Evolutionary conservation across 768 basidiomycete species (phyloP), one percentile per base, ranked within the genome.

Genomic region (Leccinum sublutescens): DNA sequence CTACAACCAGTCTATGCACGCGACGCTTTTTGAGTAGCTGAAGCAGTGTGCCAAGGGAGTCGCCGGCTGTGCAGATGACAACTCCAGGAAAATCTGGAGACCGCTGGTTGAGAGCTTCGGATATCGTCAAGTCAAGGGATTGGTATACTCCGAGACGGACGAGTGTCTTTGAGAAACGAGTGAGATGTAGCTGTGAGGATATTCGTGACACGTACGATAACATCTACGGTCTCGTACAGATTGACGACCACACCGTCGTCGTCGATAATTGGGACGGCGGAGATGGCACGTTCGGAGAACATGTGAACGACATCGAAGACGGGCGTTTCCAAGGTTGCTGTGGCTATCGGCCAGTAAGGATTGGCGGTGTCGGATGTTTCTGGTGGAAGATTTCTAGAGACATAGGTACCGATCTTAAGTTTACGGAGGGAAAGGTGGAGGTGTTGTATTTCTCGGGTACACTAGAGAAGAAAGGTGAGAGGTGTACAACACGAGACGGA

Each of bases 281-380:
- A 95, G 65, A 99, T 97, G 27, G 95, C 89, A 47, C 89, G 84
- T 73, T 95, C 91, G 0, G 93, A 96, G 73, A 98, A 98, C 89
- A 96, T 94, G 70, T 99, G 97, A 2, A 98, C 97, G 60, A 98
- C 94, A 68, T 98, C 95, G 67, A 97, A 98, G 2, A 99, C 97
- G 29, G 91, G 89, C 0, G 96, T 97, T 57, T 86, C 78, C 68
- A 96, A 79, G 33, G 87, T 95, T 11, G 96, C 96, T 0, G 95
- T 97, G 5, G 92, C 90, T 57, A 98, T 87, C 2, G 97, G 97
- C 72, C 89, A 83, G 74, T 87, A 98, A 1, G 89, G 91, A 58
- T 89, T 88, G 45, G 82, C 77, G 52, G 78, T 79, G 53, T 82
- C 80, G 6, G 82, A 76, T 8, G 74, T 71, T 43, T 82, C 81